Conservation (phyloP, 768 basidiomycete genomes). For the Chalciporus piperatus region DNA sequence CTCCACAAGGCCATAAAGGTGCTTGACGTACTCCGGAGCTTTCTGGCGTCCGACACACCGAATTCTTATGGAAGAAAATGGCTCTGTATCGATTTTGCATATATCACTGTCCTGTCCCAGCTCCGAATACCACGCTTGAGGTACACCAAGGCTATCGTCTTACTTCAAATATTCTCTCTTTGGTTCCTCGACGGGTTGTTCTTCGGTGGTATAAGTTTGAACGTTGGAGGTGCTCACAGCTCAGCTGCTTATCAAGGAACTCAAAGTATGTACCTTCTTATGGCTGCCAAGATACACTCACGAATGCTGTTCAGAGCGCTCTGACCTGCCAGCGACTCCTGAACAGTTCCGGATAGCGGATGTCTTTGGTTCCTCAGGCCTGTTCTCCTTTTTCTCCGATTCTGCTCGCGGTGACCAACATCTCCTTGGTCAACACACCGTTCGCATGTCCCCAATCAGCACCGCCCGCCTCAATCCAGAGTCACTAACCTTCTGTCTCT, state of each 20-base stretch:
- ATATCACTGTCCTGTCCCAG: conserved; percentile 52
- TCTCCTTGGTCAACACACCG: conserved; percentile 83
- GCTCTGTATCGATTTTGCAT: conserved; percentile 67
- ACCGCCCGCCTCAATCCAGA: conserved; percentile 88
- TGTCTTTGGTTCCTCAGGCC: conserved; percentile 49
- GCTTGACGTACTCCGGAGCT: conserved; percentile 60
- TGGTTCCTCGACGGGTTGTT: conserved; percentile 67
- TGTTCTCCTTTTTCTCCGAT: conserved; percentile 41
- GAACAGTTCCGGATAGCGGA: conserved; percentile 48
- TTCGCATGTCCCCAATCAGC: conserved; percentile 90
- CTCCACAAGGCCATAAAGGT: conserved; percentile 66
- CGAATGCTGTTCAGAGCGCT: conserved; percentile 25
- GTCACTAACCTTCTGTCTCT: conserved; percentile 69
- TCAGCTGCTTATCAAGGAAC: conserved; percentile 19
- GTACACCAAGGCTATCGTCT: conserved; percentile 60
- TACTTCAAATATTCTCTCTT: conserved; percentile 58
- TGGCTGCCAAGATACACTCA: background rate
- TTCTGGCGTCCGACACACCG: conserved; percentile 45
- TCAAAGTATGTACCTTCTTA: conserved; percentile 30
- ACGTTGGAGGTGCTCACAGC: conserved; percentile 34
- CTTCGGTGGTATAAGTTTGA: conserved; percentile 69
- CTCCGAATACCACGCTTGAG: conserved; percentile 73
- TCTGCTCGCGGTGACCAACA: conserved; percentile 48
- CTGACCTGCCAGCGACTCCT: conserved; percentile 41
- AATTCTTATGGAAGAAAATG: conserved; percentile 58